phyloP scores from a whole-genome alignment of 179 eudicot genomes.

The Sideroxylon spinosum region DNA sequence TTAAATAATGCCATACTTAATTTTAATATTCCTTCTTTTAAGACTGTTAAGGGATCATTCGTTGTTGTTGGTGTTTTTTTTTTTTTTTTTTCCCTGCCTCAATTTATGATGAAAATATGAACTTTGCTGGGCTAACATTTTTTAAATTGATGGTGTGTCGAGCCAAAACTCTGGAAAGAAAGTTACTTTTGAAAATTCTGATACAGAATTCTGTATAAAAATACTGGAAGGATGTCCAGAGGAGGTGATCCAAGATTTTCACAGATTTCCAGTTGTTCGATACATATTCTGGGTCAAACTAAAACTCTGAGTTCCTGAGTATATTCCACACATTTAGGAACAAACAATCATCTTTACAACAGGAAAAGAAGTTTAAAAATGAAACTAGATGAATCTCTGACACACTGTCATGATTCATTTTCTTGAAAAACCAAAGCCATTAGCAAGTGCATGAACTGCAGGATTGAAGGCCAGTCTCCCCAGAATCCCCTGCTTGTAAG shows the following conservation, averaged over 20 bases:
- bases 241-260: too few relatives aligned
- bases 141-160: too few relatives aligned
- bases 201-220: neutral
- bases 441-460: slow-evolving; percentile 15
- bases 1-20: neutral
- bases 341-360: neutral
- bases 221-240: neutral
- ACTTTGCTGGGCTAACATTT: too few relatives aligned
- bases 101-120: too few relatives aligned
- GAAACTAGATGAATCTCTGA: neutral
- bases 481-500: slow-evolving; percentile 71
- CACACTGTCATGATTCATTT: neutral
- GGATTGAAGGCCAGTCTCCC: slow-evolving; percentile 39
- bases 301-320: neutral
- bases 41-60: too few relatives aligned
- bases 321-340: neutral
- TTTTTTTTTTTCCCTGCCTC: too few relatives aligned
- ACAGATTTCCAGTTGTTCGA: neutral
- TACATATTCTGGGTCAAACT: neutral
- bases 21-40: neutral
- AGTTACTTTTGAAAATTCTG: too few relatives aligned
- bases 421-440: slow-evolving; percentile 19
- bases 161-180: too few relatives aligned
- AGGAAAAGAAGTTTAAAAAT: too few relatives aligned
- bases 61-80: too few relatives aligned